These are phyloP conservation scores for Fagus crenata DNA, from an alignment of 306 rosid species.

Conservation along the genomic window DNA sequence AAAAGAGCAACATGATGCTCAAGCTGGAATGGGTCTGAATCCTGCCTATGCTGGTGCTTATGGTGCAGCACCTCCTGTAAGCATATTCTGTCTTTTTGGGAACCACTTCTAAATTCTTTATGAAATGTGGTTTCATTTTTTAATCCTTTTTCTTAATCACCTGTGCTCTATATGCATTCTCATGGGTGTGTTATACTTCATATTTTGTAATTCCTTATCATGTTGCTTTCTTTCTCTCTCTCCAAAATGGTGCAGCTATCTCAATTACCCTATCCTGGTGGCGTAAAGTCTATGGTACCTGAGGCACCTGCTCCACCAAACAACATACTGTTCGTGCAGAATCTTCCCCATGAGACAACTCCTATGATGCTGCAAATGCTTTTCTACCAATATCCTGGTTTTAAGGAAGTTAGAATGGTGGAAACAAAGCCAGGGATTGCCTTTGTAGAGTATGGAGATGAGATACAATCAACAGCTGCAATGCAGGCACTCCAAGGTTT, in stretches of 20 bases:
- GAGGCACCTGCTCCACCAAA: conserved; percentile 99
- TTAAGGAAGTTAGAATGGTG: conserved; percentile 98
- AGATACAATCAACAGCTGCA: conserved; percentile 86
- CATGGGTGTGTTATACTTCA: too few species aligned
- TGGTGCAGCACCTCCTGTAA: conserved; percentile 76
- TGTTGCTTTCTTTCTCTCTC: not conserved
- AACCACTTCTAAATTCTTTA: not conserved
- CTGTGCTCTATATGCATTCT: too few species aligned
- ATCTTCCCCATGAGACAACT: conserved; percentile 85
- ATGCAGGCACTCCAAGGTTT: conserved; percentile 92
- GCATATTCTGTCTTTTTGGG: conserved; percentile 29
- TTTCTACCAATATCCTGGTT: conserved; percentile 84
- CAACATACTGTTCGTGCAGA: conserved; percentile 87
- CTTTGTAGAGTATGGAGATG: conserved; percentile 87
- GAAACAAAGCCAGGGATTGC: conserved; percentile 98
- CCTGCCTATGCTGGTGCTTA: conserved; percentile 83
- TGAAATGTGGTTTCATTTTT: not conserved
- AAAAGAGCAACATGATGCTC: conserved; percentile 90
- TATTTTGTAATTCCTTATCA: conserved; percentile 12
- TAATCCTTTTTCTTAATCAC: not conserved
- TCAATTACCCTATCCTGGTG: conserved; percentile 88
- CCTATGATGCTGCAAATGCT: conserved; percentile 99
- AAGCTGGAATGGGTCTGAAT: conserved; percentile 75
- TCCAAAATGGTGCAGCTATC: conserved; percentile 46
- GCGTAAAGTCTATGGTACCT: conserved; percentile 69